Base-by-base conservation (phyloP, 345 rosid genomes). In the Heritiera fomes region DNA sequence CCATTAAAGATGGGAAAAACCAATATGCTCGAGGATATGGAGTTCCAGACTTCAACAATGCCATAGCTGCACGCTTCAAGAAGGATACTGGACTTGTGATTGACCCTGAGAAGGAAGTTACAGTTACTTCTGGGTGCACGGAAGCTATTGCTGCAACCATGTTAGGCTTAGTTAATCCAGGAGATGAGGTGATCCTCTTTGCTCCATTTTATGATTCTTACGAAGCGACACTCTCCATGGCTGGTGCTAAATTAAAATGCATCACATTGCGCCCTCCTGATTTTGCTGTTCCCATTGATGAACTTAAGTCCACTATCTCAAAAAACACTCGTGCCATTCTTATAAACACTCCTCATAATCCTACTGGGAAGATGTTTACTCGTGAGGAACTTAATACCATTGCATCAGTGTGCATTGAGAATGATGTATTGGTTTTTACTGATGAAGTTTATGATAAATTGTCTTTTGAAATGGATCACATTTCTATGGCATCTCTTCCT, bases 11-110 rank as follows among this genome's bases (percentile, higher is more conserved):
- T 34, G 98, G 97, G 59, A 96, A 91, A 84, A 94, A 94, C 82
- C 99, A 96, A 85, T 94, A 96, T 81, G 99, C 99, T 41, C 98
- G 98, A 56, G 98, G 93, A 49, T 75, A 83, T 78, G 98, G 99
- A 5, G 28, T 93, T 84, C 91, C 93, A n/a, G 93, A 91, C 10
- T 85, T 91, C 40, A 92, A 94, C 65, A 78, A 88, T 52, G 91
- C 98, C 1, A 87, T 94, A 80, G 92, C 90, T 67, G 82, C 83
- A 0, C 86, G 95, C 83, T 96, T 94, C 79, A 88, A 73, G 80
- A 82, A 82, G 86, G 99, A 96, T 81, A 82, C 92, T 0, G 98
- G 92, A 77, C 92, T 96, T 3, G 83, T 82, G 71, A 88, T 91
- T 78, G 98, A 94, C 78, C 95, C 98, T 8, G 98, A 92, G 81